Conservation (phyloP, 2,329 filamentous ascomycete species). For the Gremmenia infestans region DNA sequence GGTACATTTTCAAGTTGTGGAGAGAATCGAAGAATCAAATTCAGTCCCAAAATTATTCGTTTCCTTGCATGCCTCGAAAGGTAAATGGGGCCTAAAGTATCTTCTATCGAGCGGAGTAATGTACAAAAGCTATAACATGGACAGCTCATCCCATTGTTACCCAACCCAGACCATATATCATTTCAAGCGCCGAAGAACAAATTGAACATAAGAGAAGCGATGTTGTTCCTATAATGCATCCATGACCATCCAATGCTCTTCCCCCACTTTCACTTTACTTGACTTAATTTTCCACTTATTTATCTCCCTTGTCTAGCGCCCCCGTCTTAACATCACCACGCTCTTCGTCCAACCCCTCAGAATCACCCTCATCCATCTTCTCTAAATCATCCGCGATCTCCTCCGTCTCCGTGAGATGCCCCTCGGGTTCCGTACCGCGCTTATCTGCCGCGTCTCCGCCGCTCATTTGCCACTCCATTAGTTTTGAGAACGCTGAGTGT, state of each 20-base stretch:
- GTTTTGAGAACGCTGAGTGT: conserved; percentile 80
- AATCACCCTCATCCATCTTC: conserved; percentile 16
- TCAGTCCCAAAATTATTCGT: too few species aligned
- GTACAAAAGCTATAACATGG: conserved; percentile 6
- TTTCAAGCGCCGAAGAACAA: background rate
- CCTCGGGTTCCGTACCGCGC: conserved; percentile 19
- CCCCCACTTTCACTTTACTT: background rate
- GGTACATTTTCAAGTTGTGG: too few species aligned
- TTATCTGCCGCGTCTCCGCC: conserved; percentile 62
- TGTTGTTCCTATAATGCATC: too few species aligned
- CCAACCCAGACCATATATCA: background rate
- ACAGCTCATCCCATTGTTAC: conserved; percentile 10
- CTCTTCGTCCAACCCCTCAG: conserved; percentile 10
- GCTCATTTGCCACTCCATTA: conserved; percentile 99
- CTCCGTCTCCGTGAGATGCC: conserved; percentile 27
- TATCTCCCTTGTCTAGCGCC: conserved; percentile 1
- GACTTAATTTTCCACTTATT: background rate
- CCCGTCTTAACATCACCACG: conserved; percentile 15
- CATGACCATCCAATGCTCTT: too few species aligned
- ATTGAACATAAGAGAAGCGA: too few species aligned
- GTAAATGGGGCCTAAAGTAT: background rate
- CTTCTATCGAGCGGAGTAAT: conserved; percentile 21
- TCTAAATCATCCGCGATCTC: conserved; percentile 24
- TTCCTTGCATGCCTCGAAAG: background rate
- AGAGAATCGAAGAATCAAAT: too few species aligned